Conservation (phyloP, 352 stramenopile genomes). For the Globisporangium takayamanum region DNA sequence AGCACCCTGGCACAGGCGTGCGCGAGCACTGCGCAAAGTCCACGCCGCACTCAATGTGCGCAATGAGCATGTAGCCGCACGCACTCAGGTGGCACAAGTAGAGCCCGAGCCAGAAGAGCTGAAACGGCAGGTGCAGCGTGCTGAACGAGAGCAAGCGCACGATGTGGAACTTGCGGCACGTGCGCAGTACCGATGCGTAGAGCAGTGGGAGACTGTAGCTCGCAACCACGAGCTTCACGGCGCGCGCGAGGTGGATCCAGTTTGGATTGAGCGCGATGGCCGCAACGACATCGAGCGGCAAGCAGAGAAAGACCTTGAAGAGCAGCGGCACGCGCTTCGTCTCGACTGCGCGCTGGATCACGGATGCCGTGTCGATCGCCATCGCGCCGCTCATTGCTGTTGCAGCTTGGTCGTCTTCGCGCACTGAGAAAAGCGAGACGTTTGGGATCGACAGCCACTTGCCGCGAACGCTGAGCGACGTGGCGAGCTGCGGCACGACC, state of each 20-base stretch:
- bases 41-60: constrained; percentile 18
- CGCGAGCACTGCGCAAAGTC: constrained; percentile 13
- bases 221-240: constrained; percentile 7
- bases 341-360: constrained; percentile 1
- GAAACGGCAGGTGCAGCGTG: constrained; percentile 6
- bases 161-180: constrained; percentile 6
- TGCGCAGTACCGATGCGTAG: constrained; percentile 6
- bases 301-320: constrained; percentile 5
- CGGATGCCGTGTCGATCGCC: constrained; percentile 5
- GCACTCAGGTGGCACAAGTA: constrained; percentile 19
- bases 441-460: constrained; percentile 3
- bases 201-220: constrained; percentile 5
- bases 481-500: constrained; percentile 7
- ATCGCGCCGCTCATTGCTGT: background rate
- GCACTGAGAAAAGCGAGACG: constrained; percentile 8
- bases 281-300: constrained; percentile 11
- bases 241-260: constrained; percentile 17
- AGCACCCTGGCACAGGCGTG: constrained; percentile 13
- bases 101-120: constrained; percentile 18
- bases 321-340: background rate
- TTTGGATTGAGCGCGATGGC: constrained; percentile 8
- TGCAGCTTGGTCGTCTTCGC: background rate
- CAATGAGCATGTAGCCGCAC: constrained; percentile 22
- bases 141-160: constrained; percentile 18
- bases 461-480: background rate